Conservation (phyloP, 2,329 filamentous ascomycete species). For the Nannizziopsis barbatae region DNA sequence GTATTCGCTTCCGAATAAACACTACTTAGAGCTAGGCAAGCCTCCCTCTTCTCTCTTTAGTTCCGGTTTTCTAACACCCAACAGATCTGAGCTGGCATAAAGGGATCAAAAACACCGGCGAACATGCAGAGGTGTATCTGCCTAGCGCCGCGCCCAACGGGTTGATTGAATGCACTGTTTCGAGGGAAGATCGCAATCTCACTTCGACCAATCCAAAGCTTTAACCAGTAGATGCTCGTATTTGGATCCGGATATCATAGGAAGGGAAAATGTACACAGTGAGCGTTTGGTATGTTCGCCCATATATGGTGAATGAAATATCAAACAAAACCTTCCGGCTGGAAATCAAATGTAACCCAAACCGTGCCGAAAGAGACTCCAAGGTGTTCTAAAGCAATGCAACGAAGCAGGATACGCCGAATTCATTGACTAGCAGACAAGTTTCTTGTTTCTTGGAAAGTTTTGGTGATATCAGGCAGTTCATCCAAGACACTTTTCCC, state of each 20-base stretch:
- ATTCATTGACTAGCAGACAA: constrained; percentile 5
- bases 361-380: too few species aligned
- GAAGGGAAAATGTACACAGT: neutral
- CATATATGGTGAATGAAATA: constrained; percentile 1
- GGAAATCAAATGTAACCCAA: too few species aligned
- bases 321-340: constrained; percentile 2
- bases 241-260: neutral
- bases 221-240: neutral
- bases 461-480: constrained; percentile 28
- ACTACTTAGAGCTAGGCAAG: constrained; percentile 82
- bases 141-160: constrained; percentile 90
- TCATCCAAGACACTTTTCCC: constrained; percentile 38
- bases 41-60: constrained; percentile 9
- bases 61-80: constrained; percentile 26
- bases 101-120: constrained; percentile 84
- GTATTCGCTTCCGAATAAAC: constrained; percentile 91
- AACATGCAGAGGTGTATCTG: constrained; percentile 88
- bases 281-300: neutral
- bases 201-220: constrained; percentile 2
- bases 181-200: constrained; percentile 18
- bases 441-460: constrained; percentile 27
- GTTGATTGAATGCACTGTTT: constrained; percentile 84
- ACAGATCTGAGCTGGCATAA: constrained; percentile 89
- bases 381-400: constrained; percentile 1
- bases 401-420: neutral